Evolutionary conservation across 2,329 filamentous ascomycete species (phyloP).

Genomic region (Colletotrichum tamarilloi): DNA sequence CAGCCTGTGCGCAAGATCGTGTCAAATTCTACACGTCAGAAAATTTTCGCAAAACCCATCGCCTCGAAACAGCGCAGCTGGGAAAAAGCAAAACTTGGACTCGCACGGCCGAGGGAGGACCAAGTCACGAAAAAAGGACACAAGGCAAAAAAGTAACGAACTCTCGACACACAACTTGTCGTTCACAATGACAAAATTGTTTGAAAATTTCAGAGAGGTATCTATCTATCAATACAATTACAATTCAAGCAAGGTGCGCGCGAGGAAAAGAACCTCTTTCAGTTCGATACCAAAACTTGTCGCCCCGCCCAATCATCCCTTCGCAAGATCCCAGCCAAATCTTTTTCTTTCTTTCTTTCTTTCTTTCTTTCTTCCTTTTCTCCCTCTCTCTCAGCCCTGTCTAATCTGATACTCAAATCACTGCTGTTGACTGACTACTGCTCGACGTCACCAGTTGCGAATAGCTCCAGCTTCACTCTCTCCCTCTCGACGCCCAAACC

Average conservation of each 20-base stretch:
- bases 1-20: not conserved
- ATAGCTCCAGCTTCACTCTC: constrained; percentile 75
- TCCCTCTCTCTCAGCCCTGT: not conserved
- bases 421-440: not conserved
- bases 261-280: not conserved
- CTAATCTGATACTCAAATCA: constrained; percentile 9
- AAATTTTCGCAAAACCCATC: not conserved
- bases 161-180: not conserved
- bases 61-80: constrained; percentile 15
- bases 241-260: constrained; percentile 2
- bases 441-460: constrained; percentile 65
- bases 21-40: constrained; percentile 1
- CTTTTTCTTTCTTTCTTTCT: not conserved
- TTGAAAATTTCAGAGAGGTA: constrained; percentile 11
- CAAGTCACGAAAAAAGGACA: not conserved
- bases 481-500: constrained; percentile 65
- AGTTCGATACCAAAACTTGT: not conserved
- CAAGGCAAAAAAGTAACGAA: constrained; percentile 14
- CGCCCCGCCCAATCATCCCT: constrained; percentile 18
- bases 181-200: not conserved
- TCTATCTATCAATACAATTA: constrained; percentile 26
- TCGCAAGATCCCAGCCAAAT: constrained; percentile 26
- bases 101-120: constrained; percentile 10
- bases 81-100: constrained; percentile 17
- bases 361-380: not conserved